Conservation (phyloP, 2,329 filamentous ascomycete genomes). For the Colletotrichum phormii region DNA sequence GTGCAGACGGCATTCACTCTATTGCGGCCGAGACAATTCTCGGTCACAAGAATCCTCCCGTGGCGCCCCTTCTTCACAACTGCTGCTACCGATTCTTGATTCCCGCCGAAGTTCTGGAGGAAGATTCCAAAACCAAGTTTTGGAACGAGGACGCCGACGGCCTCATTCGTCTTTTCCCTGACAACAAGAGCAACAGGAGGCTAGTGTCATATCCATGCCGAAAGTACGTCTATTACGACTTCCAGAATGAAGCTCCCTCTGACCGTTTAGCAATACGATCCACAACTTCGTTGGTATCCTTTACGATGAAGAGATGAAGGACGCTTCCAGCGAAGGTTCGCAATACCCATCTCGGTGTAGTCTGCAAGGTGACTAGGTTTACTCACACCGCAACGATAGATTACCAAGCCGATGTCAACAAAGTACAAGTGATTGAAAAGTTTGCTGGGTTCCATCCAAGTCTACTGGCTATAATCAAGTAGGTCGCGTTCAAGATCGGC, state of each 20-base stretch:
- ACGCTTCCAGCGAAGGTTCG: constrained; percentile 29
- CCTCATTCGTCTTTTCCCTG: constrained; percentile 15
- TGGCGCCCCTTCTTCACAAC: constrained; percentile 45
- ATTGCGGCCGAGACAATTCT: constrained; percentile 44
- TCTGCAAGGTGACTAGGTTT: too few species aligned
- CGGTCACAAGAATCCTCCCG: constrained; percentile 41
- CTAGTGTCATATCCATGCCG: constrained; percentile 49
- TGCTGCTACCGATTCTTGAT: constrained; percentile 52
- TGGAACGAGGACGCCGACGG: constrained; percentile 44
- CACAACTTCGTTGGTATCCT: constrained; percentile 50
- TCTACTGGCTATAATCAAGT: constrained; percentile 45
- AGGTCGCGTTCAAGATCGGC: background rate
- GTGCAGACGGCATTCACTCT: constrained; percentile 58
- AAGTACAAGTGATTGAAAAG: constrained; percentile 39
- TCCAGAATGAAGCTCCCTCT: background rate
- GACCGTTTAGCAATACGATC: constrained; percentile 42
- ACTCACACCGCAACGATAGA: background rate
- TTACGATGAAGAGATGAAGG: constrained; percentile 40
- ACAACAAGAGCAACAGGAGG: constrained; percentile 37
- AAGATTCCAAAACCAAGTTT: constrained; percentile 45
- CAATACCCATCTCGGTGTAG: background rate
- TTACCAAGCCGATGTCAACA: constrained; percentile 40
- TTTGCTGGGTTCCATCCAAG: constrained; percentile 45
- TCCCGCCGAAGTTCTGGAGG: constrained; percentile 42
- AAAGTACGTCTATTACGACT: constrained; percentile 38